A percentile compares a stretch with the other conserved stretches of the same genome.
phyloP scores from a whole-genome alignment of 1,284 basidiomycete genomes.

The Cerioporus squamosus region DNA sequence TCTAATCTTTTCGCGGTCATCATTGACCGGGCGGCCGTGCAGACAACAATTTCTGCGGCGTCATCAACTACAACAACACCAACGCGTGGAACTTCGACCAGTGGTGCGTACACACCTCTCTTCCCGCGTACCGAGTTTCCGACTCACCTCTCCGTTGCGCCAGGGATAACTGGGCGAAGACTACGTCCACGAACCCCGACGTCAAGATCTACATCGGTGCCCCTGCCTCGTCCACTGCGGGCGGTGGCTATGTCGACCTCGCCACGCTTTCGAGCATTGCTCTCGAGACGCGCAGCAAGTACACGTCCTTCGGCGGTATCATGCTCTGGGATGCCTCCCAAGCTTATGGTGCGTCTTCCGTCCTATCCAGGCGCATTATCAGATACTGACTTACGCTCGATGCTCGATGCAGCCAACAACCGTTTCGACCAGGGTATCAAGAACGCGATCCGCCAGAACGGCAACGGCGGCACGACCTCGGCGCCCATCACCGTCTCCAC shows the following conservation, averaged over 20 bases:
- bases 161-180: constrained; percentile 71
- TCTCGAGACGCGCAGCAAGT: constrained; percentile 45
- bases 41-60: constrained; percentile 66
- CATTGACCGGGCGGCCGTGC: too few relatives aligned
- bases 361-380: not conserved
- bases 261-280: constrained; percentile 49
- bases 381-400: too few relatives aligned
- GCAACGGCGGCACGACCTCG: constrained; percentile 29
- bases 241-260: constrained; percentile 54
- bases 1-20: too few relatives aligned
- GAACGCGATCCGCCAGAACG: constrained; percentile 45
- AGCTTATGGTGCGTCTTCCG: constrained; percentile 47
- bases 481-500: too few relatives aligned
- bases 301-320: constrained; percentile 67
- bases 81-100: constrained; percentile 49
- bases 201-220: constrained; percentile 70
- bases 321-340: constrained; percentile 73
- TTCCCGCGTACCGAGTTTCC: not conserved
- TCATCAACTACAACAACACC: constrained; percentile 45
- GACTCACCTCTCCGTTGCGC: not conserved
- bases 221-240: constrained; percentile 53
- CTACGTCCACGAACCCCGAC: constrained; percentile 55
- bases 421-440: constrained; percentile 58
- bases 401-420: constrained; percentile 45
- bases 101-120: constrained; percentile 42